Percentiles rank a stretch among this genome's conserved stretches.
These are phyloP conservation scores for Globisporangium takayamanum DNA, from an alignment of 352 stramenopile genomes.

Conservation along the genomic window DNA sequence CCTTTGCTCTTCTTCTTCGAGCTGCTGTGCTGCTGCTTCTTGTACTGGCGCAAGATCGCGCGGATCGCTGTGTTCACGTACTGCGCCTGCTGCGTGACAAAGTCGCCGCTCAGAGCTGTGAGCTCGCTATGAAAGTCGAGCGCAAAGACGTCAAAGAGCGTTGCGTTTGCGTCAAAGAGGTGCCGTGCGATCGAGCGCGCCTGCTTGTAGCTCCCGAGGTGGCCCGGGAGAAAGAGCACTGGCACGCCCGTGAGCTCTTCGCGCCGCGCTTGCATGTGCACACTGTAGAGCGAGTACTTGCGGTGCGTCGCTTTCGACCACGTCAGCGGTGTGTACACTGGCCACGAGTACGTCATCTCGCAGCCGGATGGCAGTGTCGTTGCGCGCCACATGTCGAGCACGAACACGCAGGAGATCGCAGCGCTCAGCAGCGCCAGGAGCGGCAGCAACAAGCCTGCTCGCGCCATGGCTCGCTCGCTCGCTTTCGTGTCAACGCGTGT, in stretches of 20 bases:
- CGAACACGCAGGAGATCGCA: constrained; percentile 22
- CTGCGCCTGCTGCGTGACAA: constrained; percentile 58
- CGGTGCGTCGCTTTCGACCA: constrained; percentile 30
- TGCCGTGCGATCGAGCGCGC: constrained; percentile 70
- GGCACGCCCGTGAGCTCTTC: constrained; percentile 51
- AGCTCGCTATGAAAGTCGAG: constrained; percentile 73
- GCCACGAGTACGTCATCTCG: constrained; percentile 85
- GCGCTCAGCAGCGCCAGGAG: constrained; percentile 41
- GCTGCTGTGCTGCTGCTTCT: constrained; percentile 27
- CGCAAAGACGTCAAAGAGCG: constrained; percentile 74
- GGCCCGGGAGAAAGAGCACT: constrained; percentile 77
- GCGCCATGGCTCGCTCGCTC: background rate
- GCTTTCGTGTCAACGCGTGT: background rate
- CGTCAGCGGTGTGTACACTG: constrained; percentile 60
- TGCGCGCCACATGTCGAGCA: constrained; percentile 34
- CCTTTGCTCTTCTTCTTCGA: constrained; percentile 14
- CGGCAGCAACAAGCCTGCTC: constrained; percentile 30
- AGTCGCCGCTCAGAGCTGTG: constrained; percentile 61
- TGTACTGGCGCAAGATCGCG: constrained; percentile 69
- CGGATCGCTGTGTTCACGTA: constrained; percentile 74
- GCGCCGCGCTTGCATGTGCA: constrained; percentile 59
- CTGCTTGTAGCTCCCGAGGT: constrained; percentile 85
- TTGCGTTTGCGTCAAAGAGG: constrained; percentile 45
- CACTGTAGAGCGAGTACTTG: constrained; percentile 63
- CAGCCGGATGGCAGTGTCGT: constrained; percentile 36